Conservation (phyloP, 2,329 filamentous ascomycete genomes). For the Colletotrichum higginsianum region DNA sequence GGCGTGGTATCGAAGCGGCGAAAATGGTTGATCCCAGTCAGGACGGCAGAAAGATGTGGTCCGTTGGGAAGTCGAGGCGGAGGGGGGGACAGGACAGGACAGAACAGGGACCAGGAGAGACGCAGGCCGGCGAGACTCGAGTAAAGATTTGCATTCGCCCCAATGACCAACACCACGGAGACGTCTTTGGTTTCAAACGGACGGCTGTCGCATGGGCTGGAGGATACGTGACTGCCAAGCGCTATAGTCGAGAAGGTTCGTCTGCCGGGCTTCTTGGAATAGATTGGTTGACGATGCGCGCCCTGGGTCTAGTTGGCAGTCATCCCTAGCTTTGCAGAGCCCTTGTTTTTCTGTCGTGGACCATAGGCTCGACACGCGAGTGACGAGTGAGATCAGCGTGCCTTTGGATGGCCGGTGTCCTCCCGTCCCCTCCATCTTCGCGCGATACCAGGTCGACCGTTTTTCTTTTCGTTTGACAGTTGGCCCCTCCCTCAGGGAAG, state of each 20-base stretch:
- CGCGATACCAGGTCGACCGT: slow-evolving; percentile 37
- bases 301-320: slow-evolving; percentile 30
- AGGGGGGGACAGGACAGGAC: slow-evolving; percentile 41
- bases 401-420: slow-evolving; percentile 35
- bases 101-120: slow-evolving; percentile 43
- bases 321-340: slow-evolving; percentile 32
- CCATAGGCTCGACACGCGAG: slow-evolving; percentile 21
- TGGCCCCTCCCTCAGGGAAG: slow-evolving; percentile 42
- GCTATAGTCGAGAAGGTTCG: slow-evolving; percentile 38
- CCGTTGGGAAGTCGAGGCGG: slow-evolving; percentile 41
- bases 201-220: slow-evolving; percentile 41
- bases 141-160: slow-evolving; percentile 44
- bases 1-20: slow-evolving; percentile 31
- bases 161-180: slow-evolving; percentile 40
- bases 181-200: slow-evolving; percentile 42
- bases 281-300: slow-evolving; percentile 33
- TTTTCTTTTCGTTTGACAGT: slow-evolving; percentile 30
- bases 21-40: slow-evolving; percentile 42
- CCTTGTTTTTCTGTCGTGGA: slow-evolving; percentile 6
- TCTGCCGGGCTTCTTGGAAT: slow-evolving; percentile 39
- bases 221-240: slow-evolving; percentile 44
- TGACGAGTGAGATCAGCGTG: slow-evolving; percentile 39
- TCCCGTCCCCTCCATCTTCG: slow-evolving; percentile 36
- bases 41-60: slow-evolving; percentile 35
- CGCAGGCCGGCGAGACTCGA: slow-evolving; percentile 35